Evolutionary conservation across 179 eudicot species (phyloP).

Genomic region (Camellia oleifera): DNA sequence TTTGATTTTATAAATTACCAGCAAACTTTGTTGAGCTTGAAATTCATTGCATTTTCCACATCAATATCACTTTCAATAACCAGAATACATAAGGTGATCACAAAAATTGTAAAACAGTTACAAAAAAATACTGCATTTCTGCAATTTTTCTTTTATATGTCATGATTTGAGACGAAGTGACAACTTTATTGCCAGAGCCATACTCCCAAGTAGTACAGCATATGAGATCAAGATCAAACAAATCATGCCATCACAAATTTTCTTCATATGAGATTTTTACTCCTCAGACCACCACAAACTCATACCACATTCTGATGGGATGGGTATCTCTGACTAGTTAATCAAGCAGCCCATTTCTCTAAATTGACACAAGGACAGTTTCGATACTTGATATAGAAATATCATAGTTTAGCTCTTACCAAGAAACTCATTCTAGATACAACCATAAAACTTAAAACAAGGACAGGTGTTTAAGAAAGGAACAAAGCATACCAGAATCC

Average conservation of each 20-base stretch:
- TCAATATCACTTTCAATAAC: not conserved
- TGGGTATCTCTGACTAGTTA: not conserved
- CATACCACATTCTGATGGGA: not conserved
- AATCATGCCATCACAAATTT: not conserved
- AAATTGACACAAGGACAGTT: not conserved
- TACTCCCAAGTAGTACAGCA: not conserved
- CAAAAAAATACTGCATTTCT: not conserved
- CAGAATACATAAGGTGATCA: not conserved
- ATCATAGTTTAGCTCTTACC: not conserved
- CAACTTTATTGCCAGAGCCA: not conserved
- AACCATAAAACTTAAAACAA: no score
- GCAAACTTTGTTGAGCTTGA: not conserved
- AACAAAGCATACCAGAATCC: no score
- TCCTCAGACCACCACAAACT: not conserved
- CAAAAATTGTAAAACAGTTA: not conserved
- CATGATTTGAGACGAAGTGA: not conserved
- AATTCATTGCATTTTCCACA: not conserved
- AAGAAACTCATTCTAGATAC: not conserved
- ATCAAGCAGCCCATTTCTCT: not conserved
- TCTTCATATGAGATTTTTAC: not conserved
- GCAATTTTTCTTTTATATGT: not conserved
- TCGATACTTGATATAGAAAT: not conserved
- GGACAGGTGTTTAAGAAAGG: no score
- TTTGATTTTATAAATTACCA: not conserved
- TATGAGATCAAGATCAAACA: not conserved